Conservation (phyloP, 805 yeast genomes). For the Yarrowia osloensis region DNA sequence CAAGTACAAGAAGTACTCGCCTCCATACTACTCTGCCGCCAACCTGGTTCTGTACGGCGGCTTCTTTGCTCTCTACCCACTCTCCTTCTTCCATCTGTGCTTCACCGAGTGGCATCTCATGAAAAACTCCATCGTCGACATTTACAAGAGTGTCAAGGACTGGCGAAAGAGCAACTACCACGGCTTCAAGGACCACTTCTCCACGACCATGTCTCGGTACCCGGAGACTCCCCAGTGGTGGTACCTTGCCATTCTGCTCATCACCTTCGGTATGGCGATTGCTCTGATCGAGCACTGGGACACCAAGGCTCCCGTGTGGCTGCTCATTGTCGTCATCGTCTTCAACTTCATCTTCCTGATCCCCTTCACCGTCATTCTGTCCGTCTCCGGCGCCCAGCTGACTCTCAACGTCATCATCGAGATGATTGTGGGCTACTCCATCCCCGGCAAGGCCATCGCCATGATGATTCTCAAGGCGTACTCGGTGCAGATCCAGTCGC, state of each 20-base stretch:
- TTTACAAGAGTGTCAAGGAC: neutral
- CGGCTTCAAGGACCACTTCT: constrained; percentile 34
- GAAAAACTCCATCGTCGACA: constrained; percentile 34
- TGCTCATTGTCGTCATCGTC: constrained; percentile 55
- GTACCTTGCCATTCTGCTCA: constrained; percentile 53
- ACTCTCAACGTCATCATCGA: constrained; percentile 64
- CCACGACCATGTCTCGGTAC: constrained; percentile 52
- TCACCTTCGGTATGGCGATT: constrained; percentile 45
- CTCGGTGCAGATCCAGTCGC: constrained; percentile 63
- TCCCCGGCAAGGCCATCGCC: constrained; percentile 64
- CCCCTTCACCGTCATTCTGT: constrained; percentile 58
- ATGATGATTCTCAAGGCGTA: constrained; percentile 61
- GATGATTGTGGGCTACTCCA: constrained; percentile 62
- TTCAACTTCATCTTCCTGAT: constrained; percentile 57
- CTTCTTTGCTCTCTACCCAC: constrained; percentile 53
- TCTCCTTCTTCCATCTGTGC: constrained; percentile 40
- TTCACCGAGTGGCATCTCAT: constrained; percentile 30
- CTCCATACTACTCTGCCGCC: constrained; percentile 64
- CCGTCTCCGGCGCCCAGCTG: constrained; percentile 57
- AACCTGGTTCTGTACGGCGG: constrained; percentile 51
- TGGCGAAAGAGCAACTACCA: constrained; percentile 1
- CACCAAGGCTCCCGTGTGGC: constrained; percentile 60
- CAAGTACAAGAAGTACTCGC: constrained; percentile 58
- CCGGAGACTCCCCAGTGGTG: constrained; percentile 77
- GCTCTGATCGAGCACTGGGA: constrained; percentile 44